Base-by-base conservation (phyloP, 2,329 filamentous ascomycete genomes). In the Colletotrichum sp. region DNA sequence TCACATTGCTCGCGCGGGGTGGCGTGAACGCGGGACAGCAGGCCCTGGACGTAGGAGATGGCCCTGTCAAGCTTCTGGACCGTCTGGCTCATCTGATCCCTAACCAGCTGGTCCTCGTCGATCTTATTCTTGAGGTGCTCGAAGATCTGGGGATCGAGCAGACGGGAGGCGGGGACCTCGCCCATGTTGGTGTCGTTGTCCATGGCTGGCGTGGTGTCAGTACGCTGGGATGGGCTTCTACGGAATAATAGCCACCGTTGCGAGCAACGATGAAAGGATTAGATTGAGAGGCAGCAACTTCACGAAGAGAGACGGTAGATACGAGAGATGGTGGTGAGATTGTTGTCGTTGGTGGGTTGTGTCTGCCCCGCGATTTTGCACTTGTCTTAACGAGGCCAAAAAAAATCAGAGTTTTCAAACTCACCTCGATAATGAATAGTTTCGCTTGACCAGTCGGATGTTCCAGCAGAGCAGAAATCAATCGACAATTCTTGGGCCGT, bases 1-100 rank as follows among this genome's bases (percentile, higher is more conserved):
- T 77, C 81, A 90, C 90, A 90, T 78, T 88, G 87, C 26, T 88
- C 83, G 76, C 93, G 91, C 15, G 95, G 93, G 6, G 96, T 98
- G 3, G 96, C 97, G 86, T 99, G 97, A 66, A 97, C 95, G 82
- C 95, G 91, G 49, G 96, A 97, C 67, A 99, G 91, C 70, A 96
- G 91, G 60, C 96, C 95, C 81, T 96, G 95, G 26, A 94, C 93
- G 77, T 92, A 93, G 80, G 95, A 92, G 78, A 95, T 94, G 91
- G 95, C 93, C 82, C 96, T 94, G 82, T 98, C 95, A 49, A 99
- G 91, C 57, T 90, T 91, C 83, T 97, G 94, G 60, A 97, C 90
- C 80, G 98, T 94, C 73, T 95, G 93, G 78, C 93, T 92, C 73
- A 99, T 91, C 81, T 95, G 92, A 88, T 99, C 96, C 81, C 95